Evolutionary conservation across 345 rosid species (phyloP).

Genomic region (Eucalyptus fibrosa): DNA sequence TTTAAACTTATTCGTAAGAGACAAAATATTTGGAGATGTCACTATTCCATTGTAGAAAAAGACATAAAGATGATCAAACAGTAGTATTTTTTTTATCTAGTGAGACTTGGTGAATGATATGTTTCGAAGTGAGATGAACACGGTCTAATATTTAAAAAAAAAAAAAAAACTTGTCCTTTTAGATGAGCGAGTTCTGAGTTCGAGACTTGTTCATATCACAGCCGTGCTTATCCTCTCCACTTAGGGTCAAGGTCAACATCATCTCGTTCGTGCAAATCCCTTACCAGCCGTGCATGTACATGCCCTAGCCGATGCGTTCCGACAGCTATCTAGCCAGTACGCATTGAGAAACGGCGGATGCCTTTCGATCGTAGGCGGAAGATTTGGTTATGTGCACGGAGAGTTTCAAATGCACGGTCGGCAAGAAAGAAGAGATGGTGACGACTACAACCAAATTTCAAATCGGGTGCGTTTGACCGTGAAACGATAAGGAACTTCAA

Average conservation of each 20-base stretch:
- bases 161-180: too few relatives aligned
- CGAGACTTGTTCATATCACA: not conserved
- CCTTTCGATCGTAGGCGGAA: not conserved
- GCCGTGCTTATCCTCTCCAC: not conserved
- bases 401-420: not conserved
- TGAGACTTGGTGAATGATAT: not conserved
- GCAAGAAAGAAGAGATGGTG: not conserved
- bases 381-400: not conserved
- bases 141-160: not conserved
- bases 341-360: not conserved
- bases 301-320: not conserved
- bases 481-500: not conserved
- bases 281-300: not conserved
- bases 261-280: not conserved
- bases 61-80: not conserved
- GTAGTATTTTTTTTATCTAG: not conserved
- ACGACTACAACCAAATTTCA: not conserved
- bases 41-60: not conserved
- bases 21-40: not conserved
- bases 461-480: not conserved
- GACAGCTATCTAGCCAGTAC: not conserved
- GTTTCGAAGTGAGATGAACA: not conserved
- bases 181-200: rapidly evolving
- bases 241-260: not conserved
- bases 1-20: not conserved